Evolutionary conservation across 192 early-diverging fungal species (phyloP).

Genomic region (Umbelopsis isabellina): DNA sequence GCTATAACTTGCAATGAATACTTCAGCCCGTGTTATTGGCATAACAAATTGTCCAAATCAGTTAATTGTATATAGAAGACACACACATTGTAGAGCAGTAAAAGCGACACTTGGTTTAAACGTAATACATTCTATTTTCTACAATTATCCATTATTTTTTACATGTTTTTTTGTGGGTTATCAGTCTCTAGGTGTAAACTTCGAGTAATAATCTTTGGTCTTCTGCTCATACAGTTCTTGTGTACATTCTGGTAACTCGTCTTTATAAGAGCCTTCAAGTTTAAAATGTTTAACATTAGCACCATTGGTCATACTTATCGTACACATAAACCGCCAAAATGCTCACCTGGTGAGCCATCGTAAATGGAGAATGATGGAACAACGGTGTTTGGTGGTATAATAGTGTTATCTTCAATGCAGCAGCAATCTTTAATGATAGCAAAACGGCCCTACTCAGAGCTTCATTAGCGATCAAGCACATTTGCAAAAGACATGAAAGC

Average conservation of each 20-base stretch:
- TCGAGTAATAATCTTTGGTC: conserved; percentile 78
- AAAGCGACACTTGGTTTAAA: neutral
- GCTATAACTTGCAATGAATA: neutral
- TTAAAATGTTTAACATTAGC: neutral
- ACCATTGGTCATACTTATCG: neutral
- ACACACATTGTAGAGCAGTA: neutral
- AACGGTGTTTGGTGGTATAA: conserved; percentile 90
- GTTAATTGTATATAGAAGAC: neutral
- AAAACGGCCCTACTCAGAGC: conserved; percentile 74
- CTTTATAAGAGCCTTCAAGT: conserved; percentile 58
- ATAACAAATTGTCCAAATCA: no score
- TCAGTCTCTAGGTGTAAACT: conserved; percentile 62
- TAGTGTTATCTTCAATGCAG: conserved; percentile 86
- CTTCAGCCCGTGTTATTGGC: no score
- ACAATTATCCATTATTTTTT: neutral
- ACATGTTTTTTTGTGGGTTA: neutral
- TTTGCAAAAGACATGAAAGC: neutral
- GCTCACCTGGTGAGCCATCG: conserved; percentile 76
- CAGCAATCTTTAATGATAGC: conserved; percentile 95
- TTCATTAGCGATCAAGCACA: neutral
- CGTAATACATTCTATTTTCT: neutral
- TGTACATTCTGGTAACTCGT: conserved; percentile 87
- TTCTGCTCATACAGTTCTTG: conserved; percentile 78
- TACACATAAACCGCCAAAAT: neutral
- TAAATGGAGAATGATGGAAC: conserved; percentile 93